A percentile compares a stretch with the other conserved stretches of the same genome.
Evolutionary conservation across 768 basidiomycete genomes (phyloP).

Genomic region (Xanthoconium stramineum): DNA sequence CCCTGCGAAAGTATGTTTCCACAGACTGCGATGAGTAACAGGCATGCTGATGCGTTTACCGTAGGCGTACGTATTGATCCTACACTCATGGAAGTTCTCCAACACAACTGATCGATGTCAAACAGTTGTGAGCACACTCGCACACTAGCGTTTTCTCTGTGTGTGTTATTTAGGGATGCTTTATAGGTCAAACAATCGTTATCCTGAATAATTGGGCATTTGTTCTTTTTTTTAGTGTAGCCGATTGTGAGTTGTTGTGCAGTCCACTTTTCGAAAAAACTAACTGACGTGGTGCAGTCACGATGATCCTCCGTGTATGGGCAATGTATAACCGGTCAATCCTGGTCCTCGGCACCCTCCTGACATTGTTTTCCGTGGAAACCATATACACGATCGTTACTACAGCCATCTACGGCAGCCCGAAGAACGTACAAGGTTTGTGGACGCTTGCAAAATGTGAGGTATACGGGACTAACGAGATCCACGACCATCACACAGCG

Average conservation of each 20-base stretch:
- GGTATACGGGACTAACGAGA: not conserved
- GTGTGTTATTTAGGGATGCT: not conserved
- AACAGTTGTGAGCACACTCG: constrained; percentile 1
- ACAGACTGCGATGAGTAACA: too few relatives aligned
- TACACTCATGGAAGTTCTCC: not conserved
- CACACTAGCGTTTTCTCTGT: not conserved
- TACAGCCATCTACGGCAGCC: not conserved
- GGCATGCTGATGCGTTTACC: not conserved
- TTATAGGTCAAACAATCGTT: not conserved
- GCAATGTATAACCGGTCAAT: not conserved
- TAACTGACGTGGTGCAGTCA: not conserved
- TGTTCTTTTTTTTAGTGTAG: not conserved
- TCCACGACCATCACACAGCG: not conserved
- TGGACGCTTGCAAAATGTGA: not conserved
- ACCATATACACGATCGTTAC: not conserved
- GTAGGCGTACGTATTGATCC: constrained; percentile 1
- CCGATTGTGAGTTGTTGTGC: not conserved
- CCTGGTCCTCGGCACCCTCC: not conserved
- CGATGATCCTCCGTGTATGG: not conserved
- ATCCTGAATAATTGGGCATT: not conserved
- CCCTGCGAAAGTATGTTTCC: not conserved
- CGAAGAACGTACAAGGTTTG: not conserved
- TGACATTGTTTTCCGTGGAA: not conserved
- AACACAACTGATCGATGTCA: not conserved
- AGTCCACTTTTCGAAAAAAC: not conserved